These are phyloP conservation scores for Amaranthus cruentus DNA, from an alignment of 148 eudicot genomes.

Conservation along the genomic window DNA sequence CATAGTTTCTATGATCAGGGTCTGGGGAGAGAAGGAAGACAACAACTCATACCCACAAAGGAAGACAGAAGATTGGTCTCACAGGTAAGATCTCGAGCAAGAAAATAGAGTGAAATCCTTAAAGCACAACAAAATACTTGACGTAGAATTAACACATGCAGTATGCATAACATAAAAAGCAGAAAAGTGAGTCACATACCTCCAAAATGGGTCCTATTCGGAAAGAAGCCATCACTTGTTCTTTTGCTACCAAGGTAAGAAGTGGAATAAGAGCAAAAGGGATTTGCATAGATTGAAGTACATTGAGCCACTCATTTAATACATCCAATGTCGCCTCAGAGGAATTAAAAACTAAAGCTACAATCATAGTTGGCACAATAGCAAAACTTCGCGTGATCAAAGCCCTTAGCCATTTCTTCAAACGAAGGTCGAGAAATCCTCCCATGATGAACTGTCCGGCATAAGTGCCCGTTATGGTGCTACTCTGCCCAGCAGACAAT, in stretches of 20 bases:
- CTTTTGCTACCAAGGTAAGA: slow-evolving; percentile 67
- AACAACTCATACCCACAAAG: too few species aligned
- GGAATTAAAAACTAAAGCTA: slow-evolving; percentile 61
- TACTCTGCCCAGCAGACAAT: slow-evolving; percentile 90
- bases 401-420: slow-evolving; percentile 77
- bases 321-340: slow-evolving; percentile 66
- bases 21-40: too few species aligned
- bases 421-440: slow-evolving; percentile 67
- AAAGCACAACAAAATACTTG: too few species aligned
- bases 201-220: slow-evolving; percentile 53
- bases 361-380: slow-evolving; percentile 74
- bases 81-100: too few species aligned
- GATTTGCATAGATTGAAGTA: slow-evolving; percentile 78
- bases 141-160: neutral
- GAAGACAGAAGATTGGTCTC: too few species aligned
- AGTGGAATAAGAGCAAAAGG: slow-evolving; percentile 90
- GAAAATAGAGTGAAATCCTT: too few species aligned
- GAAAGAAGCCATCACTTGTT: slow-evolving; percentile 66
- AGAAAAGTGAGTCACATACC: slow-evolving; percentile 35
- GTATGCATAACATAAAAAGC: neutral
- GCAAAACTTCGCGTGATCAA: slow-evolving; percentile 86
- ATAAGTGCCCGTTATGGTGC: slow-evolving; percentile 88
- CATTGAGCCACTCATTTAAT: slow-evolving; percentile 86
- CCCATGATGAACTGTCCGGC: slow-evolving; percentile 92
- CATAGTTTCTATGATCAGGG: too few species aligned